phyloP scores from a whole-genome alignment of 106 monocot genomes.

The Agapanthus africanus region DNA sequence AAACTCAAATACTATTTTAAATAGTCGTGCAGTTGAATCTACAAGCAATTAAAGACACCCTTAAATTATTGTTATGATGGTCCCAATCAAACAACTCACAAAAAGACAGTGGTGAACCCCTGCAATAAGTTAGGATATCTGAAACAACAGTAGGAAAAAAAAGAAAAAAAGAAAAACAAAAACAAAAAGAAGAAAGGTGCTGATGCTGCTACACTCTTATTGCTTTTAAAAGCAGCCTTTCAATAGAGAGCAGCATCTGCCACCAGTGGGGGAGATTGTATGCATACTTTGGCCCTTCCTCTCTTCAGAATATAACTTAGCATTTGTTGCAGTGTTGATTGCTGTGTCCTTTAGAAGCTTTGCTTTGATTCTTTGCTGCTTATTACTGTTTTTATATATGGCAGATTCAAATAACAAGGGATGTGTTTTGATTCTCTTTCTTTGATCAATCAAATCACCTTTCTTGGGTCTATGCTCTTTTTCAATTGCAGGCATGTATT shows the following conservation, averaged over 20 bases:
- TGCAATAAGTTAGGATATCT: neutral
- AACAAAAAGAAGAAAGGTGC: too few relatives aligned
- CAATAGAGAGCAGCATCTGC: neutral
- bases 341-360: neutral
- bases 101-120: neutral
- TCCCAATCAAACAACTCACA: neutral
- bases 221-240: neutral
- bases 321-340: neutral
- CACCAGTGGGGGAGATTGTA: neutral
- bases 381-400: neutral
- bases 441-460: constrained; percentile 2
- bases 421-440: neutral
- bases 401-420: neutral
- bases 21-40: too few relatives aligned
- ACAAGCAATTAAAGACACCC: too few relatives aligned
- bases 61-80: too few relatives aligned
- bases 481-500: neutral
- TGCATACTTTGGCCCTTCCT: neutral
- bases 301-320: neutral
- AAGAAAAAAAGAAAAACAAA: too few relatives aligned
- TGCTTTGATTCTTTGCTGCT: constrained; percentile 5
- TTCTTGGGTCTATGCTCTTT: too few relatives aligned
- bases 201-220: neutral
- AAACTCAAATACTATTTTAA: too few relatives aligned
- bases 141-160: neutral